Base-by-base conservation (phyloP, 805 yeast species). In the Wickerhamomyces chambardii region DNA sequence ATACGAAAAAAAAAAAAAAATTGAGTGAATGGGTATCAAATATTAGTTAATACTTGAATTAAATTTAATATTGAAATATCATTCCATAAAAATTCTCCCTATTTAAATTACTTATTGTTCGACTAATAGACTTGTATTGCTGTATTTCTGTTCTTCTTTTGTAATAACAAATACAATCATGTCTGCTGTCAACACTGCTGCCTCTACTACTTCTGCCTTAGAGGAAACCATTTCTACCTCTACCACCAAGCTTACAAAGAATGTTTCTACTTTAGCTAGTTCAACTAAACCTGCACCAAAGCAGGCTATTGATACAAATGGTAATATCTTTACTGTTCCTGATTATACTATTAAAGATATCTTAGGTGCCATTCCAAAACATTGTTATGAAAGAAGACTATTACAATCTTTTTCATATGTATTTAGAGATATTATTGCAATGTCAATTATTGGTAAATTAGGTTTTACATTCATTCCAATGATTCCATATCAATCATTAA, bases 291-390 rank as follows among this genome's bases (percentile, higher is more conserved):
- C 44, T n/a, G 31, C 38, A 26, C 41, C 53, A 40, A 42, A 48
- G 35, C 41, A 52, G 17, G 73, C 78, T 26, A 58, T 64, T 34
- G 73, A 73, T 49, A 66, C 77, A 16, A 47, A 58, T 40, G 83
- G 83, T 33, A 62, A 69, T 18, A 68, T 59, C 17, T 75, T 75
- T 53, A 62, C 64, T 34, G 82, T 69, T 5, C 83, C 83, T n/a
- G 78, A 75, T 46, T 75, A 60, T 57, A 58, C 78, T 40, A 74
- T 75, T 50, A 70, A 68, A 53, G 78, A 75, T 39, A 64, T 75
- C 35, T 57, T 75, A 39, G 60, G 63, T 34, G 75, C 75, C 27
- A 75, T 75, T 44, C 83, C 83, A 43, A 66, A 68, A 41, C 74
- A 73, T 42, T 75, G 83, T 47, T 75, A 73, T 46, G 68, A 75